phyloP scores from a whole-genome alignment of 208 protist species.

The Trypanosoma scelopori region DNA sequence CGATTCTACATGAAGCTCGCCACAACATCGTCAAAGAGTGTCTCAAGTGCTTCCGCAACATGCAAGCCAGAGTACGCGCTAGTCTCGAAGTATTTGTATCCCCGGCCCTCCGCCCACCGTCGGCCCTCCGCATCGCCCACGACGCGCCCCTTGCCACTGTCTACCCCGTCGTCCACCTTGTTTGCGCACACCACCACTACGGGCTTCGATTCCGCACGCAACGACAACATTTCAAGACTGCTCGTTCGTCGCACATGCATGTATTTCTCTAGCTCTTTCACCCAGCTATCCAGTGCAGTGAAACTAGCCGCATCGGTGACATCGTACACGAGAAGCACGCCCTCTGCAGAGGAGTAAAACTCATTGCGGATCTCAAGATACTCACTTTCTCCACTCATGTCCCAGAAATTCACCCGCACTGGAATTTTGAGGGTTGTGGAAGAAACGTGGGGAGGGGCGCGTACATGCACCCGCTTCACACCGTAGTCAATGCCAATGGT shows the following conservation, averaged over 20 bases:
- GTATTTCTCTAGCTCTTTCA: conserved; percentile 62
- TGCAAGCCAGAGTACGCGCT: conserved; percentile 54
- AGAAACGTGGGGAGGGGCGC: conserved; percentile 11
- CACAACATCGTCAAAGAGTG: conserved; percentile 58
- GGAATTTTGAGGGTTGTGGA: conserved; percentile 19
- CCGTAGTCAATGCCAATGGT: conserved; percentile 98
- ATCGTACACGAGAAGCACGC: conserved; percentile 85
- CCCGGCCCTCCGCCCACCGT: conserved; percentile 56
- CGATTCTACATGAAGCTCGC: conserved; percentile 55
- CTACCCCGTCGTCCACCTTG: conserved; percentile 61
- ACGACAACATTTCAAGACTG: background rate
- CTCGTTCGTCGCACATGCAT: conserved; percentile 4
- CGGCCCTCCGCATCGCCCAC: conserved; percentile 60
- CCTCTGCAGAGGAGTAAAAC: conserved; percentile 96
- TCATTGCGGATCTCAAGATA: conserved; percentile 94
- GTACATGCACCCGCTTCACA: conserved; percentile 85
- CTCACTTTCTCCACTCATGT: conserved; percentile 90
- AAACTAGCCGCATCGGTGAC: conserved; percentile 62
- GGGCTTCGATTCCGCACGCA: conserved; percentile 4
- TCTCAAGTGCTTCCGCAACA: conserved; percentile 60
- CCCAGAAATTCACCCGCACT: conserved; percentile 96
- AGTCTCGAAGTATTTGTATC: conserved; percentile 75
- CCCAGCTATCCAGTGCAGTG: conserved; percentile 59
- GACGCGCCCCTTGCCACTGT: conserved; percentile 26
- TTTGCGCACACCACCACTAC: conserved; percentile 67